Base-by-base conservation (phyloP, 73 alveolate species). In the Diophrys appendiculata region DNA sequence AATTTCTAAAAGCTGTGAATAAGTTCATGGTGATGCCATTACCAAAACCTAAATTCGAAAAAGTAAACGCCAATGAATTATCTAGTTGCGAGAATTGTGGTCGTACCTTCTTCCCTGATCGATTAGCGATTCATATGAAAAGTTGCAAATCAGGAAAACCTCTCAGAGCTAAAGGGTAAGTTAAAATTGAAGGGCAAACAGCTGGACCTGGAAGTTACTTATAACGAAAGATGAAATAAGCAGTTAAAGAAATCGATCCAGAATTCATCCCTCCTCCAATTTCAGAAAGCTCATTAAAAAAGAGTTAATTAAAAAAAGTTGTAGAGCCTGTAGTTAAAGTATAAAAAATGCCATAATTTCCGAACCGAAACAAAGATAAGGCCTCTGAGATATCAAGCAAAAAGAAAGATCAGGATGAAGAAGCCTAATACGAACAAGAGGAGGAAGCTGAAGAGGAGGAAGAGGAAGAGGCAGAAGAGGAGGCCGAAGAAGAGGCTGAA, bases 61-160 rank as follows among this genome's bases (percentile, higher is more conserved):
- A 43, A 43, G 60, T 43, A 11, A 92, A 92, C 78, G 89, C 73
- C 55, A 85, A 93, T 54, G 96, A 92, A 33, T 83, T 95, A 0
- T 95, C 73, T 27, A 90, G 90, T 34, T 96, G 99, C 72, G 91
- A 89, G 52, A 91, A 94, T 65, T 94, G 99, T 74, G 93, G 89
- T 29, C 82, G 99, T 71, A 96, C 99, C 24, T 95, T 95, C 81
- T 75, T 88, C 43, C 97, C 99, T n/a, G 98, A 93, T 56, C 83
- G 97, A 54, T 77, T 95, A 14, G 82, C 84, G 5, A 89, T 88
- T 24, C 99, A 93, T 83, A 32, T 83, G 43, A 84, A 90, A 68
- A 81, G 92, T 26, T 91, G 97, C 67, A 90, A 76, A 54, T 60
- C 76, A 1, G 81, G 81, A n/a, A 72, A 72, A 43, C 81, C 81